Evolutionary conservation across 768 basidiomycete species (phyloP).

Genomic region (Lactarius tabidus): DNA sequence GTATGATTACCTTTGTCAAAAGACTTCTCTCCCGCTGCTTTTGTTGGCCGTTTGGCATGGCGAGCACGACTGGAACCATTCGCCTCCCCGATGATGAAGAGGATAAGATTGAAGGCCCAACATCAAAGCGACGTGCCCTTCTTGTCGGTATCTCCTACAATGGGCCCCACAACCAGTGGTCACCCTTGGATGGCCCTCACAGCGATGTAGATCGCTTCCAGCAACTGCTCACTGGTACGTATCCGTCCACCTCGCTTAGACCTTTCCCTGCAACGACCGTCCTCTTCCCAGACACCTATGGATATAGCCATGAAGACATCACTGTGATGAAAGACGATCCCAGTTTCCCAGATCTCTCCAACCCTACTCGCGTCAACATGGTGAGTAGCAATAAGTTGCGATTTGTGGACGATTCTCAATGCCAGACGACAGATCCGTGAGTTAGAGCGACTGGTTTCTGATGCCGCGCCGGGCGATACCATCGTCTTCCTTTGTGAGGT

Average conservation of each 20-base stretch:
- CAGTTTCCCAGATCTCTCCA: not conserved
- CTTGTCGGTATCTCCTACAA: constrained; percentile 23
- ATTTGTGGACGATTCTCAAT: not conserved
- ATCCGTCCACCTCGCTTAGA: too few species aligned
- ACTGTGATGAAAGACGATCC: constrained; percentile 20
- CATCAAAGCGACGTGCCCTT: constrained; percentile 14
- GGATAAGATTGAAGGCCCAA: not conserved
- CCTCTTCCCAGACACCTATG: constrained; percentile 17
- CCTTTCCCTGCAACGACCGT: not conserved
- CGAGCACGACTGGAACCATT: not conserved
- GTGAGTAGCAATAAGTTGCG: constrained; percentile 1
- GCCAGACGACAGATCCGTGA: constrained; percentile 20
- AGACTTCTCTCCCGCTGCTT: not conserved
- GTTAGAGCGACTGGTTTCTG: constrained; percentile 22
- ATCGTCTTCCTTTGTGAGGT: constrained; percentile 30
- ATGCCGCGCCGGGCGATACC: constrained; percentile 27
- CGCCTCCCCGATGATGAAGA: not conserved
- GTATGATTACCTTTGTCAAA: constrained; percentile 3
- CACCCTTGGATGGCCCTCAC: constrained; percentile 3
- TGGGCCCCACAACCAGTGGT: not conserved
- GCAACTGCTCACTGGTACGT: constrained; percentile 14
- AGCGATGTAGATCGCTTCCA: constrained; percentile 13
- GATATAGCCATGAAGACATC: constrained; percentile 22
- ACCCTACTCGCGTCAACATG: constrained; percentile 23
- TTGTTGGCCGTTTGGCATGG: not conserved